Base-by-base conservation (phyloP, 2,329 filamentous ascomycete species). In the Beauveria brongniartii region DNA sequence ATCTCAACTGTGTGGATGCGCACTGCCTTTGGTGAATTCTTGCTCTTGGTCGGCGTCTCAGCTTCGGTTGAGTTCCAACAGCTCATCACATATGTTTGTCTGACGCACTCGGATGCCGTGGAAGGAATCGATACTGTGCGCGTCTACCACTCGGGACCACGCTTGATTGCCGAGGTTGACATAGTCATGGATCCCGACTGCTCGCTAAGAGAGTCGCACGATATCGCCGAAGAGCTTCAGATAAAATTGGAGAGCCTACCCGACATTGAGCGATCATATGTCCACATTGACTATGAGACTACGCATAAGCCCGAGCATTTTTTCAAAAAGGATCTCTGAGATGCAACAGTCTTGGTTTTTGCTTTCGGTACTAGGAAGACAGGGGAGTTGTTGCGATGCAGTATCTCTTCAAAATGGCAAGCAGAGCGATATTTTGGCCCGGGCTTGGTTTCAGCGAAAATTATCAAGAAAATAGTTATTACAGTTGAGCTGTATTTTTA, bases 251-350 rank as follows among this genome's bases (percentile, higher is more conserved):
- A 99, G 81, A 90, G 87, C 61, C 75, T 99, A 64, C 93, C 94
- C 0, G 88, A 96, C 71, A 87, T 97, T 10, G 94, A 97, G 81
- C 80, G 94, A 62, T 92, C 92, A 0, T 97, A 97, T 71, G 94
- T 97, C 22, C 94, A 99, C 73, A 92, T 97, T 20, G 94, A 99
- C 73, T 97, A 95, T 68, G 94, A 97, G 78, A 97, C 92, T 4
- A 92, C 89, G 20, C 94, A 97, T 74, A 92, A 94, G 73, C 93
- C 93, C 0, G 92, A 97, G 78, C 92, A 87, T 68, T 76, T 77
- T 16, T 78, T 76, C 63, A 86, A 86, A 77, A 87, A 87, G 74
- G 81, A 86, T 64, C 64, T 87, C 43, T 86, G 66, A 65, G 24
- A 48, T 20, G 12, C 4, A 34, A 37, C 5, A 41, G 2, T 1